Evolutionary conservation across 2,329 filamentous ascomycete species (phyloP), one percentile per base, ranked within the genome.

Genomic region (Aureobasidium vineae): DNA sequence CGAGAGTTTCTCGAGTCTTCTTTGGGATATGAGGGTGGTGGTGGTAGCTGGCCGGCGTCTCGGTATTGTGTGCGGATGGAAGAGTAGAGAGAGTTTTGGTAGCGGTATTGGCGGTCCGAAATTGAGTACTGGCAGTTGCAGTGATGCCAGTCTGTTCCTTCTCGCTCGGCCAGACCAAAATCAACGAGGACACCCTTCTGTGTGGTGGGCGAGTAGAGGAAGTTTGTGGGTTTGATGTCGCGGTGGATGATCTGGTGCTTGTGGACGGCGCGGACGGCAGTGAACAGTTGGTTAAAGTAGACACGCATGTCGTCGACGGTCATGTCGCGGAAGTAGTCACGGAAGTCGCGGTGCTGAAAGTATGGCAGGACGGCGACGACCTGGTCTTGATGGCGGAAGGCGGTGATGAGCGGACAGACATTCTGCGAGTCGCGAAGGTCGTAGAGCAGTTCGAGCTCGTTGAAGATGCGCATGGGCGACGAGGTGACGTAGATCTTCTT

Each of bases 401-500:
- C 94, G 7, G 95, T 99, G 76, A 99, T 96, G 23, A 99, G 85
- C 40, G 95, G 94, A 72, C 95, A 98, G 31, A 99, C 93, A 1
- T 91, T 92, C 45, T 87, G 84, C 68, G 90, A 96, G 66, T 90
- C 86, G 59, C 90, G 86, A 10, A 99, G 85, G 75, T 97, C 92
- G 75, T 96, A 88, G 26, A 99, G 86, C 26, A 99, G 84, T 73
- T 98, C 94, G 21, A 99, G 87, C 78, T 99, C 95, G 79, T 99
- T 99, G 75, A 96, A 86, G 72, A 99, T 98, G 53, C 95, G 90
- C 33, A 88, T 84, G 0, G 95, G 95, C 71, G 92, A 97, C 69
- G 93, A 97, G 0, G 96, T 99, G 70, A 98, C 95, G 77, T 99
- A 99, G 72, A 99, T 99, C 81, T 99, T 99, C 81, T 99, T 99